Evolutionary conservation across 139 green algal species (phyloP).

Genomic region (Nannochloris sp.): DNA sequence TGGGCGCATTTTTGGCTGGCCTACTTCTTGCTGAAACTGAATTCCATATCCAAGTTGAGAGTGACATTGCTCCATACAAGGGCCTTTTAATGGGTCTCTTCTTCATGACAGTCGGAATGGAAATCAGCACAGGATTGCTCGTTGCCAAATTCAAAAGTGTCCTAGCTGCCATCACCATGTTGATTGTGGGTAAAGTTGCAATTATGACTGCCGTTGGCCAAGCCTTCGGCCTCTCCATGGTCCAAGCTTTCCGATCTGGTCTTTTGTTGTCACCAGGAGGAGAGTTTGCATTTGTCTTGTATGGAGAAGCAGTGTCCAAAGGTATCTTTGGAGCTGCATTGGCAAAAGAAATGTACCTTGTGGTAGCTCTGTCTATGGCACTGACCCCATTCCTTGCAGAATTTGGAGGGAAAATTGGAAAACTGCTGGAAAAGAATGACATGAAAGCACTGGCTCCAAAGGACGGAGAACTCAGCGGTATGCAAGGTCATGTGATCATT

Average conservation of each 20-base stretch:
- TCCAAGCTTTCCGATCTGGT: slow-evolving; percentile 58
- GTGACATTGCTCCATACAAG: slow-evolving; percentile 96
- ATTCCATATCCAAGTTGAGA: slow-evolving; percentile 93
- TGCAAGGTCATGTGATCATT: slow-evolving; percentile 92
- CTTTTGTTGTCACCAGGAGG: slow-evolving; percentile 87
- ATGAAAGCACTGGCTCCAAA: slow-evolving; percentile 64
- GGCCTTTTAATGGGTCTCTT: slow-evolving; percentile 98
- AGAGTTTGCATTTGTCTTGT: slow-evolving; percentile 99
- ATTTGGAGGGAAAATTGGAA: slow-evolving; percentile 63
- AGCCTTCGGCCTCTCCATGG: slow-evolving; percentile 69
- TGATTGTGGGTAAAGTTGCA: slow-evolving; percentile 75
- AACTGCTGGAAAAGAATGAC: slow-evolving; percentile 72
- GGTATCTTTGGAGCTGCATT: slow-evolving; percentile 49
- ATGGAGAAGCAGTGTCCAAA: slow-evolving; percentile 72
- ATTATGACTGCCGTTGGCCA: slow-evolving; percentile 73
- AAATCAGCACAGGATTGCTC: slow-evolving; percentile 62
- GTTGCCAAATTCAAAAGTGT: slow-evolving; percentile 61
- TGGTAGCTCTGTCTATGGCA: slow-evolving; percentile 94
- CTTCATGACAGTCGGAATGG: slow-evolving; percentile 98
- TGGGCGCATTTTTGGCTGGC: slow-evolving; percentile 89
- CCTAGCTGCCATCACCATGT: slow-evolving; percentile 52
- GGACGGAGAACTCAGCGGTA: slow-evolving; percentile 60
- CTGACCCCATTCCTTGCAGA: slow-evolving; percentile 89
- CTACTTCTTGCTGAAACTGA: slow-evolving; percentile 94
- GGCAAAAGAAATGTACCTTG: slow-evolving; percentile 84